Evolutionary conservation across 2,329 filamentous ascomycete species (phyloP).

Genomic region (Aspergillus piperis): DNA sequence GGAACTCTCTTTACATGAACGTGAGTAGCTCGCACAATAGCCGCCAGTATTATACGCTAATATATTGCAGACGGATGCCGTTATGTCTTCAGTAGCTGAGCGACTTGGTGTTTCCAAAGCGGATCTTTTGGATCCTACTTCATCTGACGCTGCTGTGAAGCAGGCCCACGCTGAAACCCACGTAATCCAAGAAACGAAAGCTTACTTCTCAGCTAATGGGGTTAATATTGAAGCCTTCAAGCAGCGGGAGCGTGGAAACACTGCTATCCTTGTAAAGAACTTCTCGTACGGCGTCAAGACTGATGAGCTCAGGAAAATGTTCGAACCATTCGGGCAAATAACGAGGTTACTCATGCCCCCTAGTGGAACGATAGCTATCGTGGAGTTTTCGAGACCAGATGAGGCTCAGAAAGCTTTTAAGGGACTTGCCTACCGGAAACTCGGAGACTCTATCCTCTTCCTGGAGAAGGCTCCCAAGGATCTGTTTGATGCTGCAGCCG

Average conservation of each 20-base stretch:
- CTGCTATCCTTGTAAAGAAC: slow-evolving; percentile 89
- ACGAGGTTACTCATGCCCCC: slow-evolving; percentile 87
- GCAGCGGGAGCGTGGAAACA: slow-evolving; percentile 78
- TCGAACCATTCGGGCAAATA: slow-evolving; percentile 83
- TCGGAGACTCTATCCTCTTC: slow-evolving; percentile 89
- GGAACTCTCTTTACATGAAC: slow-evolving; percentile 99
- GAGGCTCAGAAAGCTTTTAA: slow-evolving; percentile 83
- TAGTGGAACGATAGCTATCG: slow-evolving; percentile 87
- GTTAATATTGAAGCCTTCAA: slow-evolving; percentile 93
- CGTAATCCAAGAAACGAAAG: slow-evolving; percentile 92
- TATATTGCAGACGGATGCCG: slow-evolving; percentile 65
- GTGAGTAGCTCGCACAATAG: slow-evolving; percentile 47
- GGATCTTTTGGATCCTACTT: slow-evolving; percentile 92
- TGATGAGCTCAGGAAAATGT: slow-evolving; percentile 76
- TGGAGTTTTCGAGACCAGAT: slow-evolving; percentile 77
- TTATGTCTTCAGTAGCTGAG: slow-evolving; percentile 84
- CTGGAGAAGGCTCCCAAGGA: slow-evolving; percentile 90
- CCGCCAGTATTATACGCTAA: slow-evolving; percentile 22
- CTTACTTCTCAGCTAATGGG: slow-evolving; percentile 83
- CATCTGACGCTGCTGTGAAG: slow-evolving; percentile 89
- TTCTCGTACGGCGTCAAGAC: slow-evolving; percentile 80
- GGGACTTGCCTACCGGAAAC: slow-evolving; percentile 81
- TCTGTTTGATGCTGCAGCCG: slow-evolving; percentile 60
- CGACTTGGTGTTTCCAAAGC: slow-evolving; percentile 88
- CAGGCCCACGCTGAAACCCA: slow-evolving; percentile 96